phyloP scores from a whole-genome alignment of 495 filamentous ascomycete species.

The Tetracladium marchalianum region DNA sequence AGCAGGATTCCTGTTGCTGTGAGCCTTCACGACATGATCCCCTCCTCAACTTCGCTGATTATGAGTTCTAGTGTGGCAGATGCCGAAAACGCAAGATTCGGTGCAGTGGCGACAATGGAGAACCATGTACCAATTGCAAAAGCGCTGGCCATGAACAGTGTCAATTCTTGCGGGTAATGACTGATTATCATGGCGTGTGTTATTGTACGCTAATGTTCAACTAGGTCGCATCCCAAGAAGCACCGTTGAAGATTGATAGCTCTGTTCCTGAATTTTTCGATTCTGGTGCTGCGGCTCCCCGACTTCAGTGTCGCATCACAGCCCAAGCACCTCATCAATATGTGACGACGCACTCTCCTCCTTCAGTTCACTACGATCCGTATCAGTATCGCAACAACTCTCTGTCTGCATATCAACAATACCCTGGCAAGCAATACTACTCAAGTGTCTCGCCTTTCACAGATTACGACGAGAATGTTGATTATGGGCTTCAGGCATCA shows the following conservation, averaged over 20 bases:
- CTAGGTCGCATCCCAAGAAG: conserved; percentile 39
- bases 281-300: conserved; percentile 28
- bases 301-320: conserved; percentile 22
- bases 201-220: conserved; percentile 9
- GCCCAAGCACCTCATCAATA: conserved; percentile 17
- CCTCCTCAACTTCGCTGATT: conserved; percentile 7
- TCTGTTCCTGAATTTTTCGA: conserved; percentile 30
- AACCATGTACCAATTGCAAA: conserved; percentile 76
- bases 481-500: conserved; percentile 27
- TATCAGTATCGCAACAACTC: conserved; percentile 25
- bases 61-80: conserved; percentile 65
- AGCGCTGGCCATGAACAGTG: conserved; percentile 59
- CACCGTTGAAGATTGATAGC: conserved; percentile 28
- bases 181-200: neutral
- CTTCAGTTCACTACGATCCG: conserved; percentile 22
- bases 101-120: conserved; percentile 80
- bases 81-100: conserved; percentile 94
- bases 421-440: conserved; percentile 22
- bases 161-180: conserved; percentile 66
- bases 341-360: conserved; percentile 21
- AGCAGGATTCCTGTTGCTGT: conserved; percentile 63
- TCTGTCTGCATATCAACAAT: conserved; percentile 25
- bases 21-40: conserved; percentile 23
- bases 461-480: conserved; percentile 30
- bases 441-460: conserved; percentile 1